phyloP scores from a whole-genome alignment of 2,329 filamentous ascomycete species.

The Corniculantispora saksenae region DNA sequence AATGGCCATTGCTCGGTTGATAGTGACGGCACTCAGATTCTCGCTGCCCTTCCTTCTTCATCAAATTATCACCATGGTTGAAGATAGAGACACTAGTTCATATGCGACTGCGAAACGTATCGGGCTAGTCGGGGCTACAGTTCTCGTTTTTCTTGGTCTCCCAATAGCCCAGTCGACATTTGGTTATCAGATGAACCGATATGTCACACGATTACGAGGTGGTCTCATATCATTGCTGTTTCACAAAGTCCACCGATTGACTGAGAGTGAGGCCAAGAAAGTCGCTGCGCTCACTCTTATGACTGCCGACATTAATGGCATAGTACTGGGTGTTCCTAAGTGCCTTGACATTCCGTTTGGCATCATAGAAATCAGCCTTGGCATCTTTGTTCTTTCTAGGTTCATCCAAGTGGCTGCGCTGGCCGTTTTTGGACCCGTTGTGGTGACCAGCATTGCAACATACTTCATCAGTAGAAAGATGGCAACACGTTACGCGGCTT shows the following conservation, averaged over 20 bases:
- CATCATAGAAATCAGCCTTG: neutral
- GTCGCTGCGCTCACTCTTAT: conserved; percentile 1
- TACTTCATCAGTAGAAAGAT: neutral
- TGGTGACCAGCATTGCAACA: neutral
- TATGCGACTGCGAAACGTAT: neutral
- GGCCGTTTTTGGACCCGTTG: neutral
- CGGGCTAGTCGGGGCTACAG: neutral
- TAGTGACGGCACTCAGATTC: neutral
- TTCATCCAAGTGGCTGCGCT: neutral
- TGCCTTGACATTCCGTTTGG: neutral
- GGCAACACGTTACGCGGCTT: neutral
- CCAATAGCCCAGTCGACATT: neutral
- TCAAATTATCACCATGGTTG: neutral
- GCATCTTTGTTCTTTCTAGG: neutral
- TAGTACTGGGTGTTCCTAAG: neutral
- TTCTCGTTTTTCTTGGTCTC: neutral
- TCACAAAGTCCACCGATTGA: conserved; percentile 40
- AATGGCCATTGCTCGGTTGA: neutral
- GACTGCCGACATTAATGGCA: conserved; percentile 6
- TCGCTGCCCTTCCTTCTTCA: neutral
- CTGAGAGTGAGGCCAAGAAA: conserved; percentile 31
- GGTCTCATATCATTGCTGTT: conserved; percentile 47
- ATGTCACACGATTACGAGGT: conserved; percentile 34
- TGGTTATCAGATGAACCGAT: conserved; percentile 20
- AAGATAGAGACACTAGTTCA: neutral